Conservation (phyloP, 306 rosid genomes). For the Dalbergia cochinchinensis region DNA sequence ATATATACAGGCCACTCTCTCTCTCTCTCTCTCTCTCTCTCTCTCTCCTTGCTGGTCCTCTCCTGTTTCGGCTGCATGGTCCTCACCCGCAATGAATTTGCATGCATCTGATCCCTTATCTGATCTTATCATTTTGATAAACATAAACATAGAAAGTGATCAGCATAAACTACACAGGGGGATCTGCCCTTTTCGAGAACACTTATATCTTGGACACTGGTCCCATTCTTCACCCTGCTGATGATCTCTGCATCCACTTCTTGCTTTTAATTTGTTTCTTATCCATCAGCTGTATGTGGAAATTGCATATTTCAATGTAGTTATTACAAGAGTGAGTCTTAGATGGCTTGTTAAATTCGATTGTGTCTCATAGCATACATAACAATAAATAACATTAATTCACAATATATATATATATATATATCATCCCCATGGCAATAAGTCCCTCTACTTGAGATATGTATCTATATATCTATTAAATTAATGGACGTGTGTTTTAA, state of each 20-base stretch:
- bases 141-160: not conserved
- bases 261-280: too few species aligned
- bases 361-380: not conserved
- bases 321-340: not conserved
- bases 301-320: not conserved
- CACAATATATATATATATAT: not conserved
- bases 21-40: slow-evolving; percentile 1
- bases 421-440: not conserved
- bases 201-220: not conserved
- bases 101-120: not conserved
- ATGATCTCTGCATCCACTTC: too few species aligned
- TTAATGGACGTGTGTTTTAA: not conserved
- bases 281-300: too few species aligned
- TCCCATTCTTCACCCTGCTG: not conserved
- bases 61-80: slow-evolving; percentile 33
- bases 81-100: slow-evolving; percentile 27
- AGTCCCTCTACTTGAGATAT: not conserved
- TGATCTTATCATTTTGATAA: slow-evolving; percentile 10
- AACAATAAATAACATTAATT: not conserved
- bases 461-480: not conserved
- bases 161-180: not conserved
- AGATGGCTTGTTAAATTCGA: not conserved
- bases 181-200: slow-evolving; percentile 25
- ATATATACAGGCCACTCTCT: not conserved
- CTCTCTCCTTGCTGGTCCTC: not conserved